These are phyloP conservation scores for Pythium phragmitis DNA, from an alignment of 352 stramenopile species.

Conservation along the genomic window DNA sequence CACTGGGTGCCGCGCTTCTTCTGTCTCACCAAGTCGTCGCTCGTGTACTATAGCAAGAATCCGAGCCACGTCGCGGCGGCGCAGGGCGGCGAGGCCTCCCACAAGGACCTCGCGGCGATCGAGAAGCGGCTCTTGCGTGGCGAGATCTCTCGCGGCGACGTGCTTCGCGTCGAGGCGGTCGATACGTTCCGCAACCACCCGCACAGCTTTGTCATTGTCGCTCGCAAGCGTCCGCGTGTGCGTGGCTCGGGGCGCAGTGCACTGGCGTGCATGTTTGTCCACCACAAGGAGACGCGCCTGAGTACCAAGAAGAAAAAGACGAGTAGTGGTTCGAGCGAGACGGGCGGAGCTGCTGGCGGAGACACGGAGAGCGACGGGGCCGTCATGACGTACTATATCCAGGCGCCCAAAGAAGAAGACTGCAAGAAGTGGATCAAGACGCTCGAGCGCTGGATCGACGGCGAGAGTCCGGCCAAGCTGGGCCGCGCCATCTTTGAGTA, in stretches of 20 bases:
- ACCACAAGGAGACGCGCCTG: slow-evolving; percentile 63
- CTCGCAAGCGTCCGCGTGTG: slow-evolving; percentile 51
- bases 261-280: slow-evolving; percentile 45
- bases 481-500: slow-evolving; percentile 66
- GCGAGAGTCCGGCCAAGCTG: slow-evolving; percentile 48
- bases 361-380: slow-evolving; percentile 33
- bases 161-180: slow-evolving; percentile 56
- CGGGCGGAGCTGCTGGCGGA: slow-evolving; percentile 1
- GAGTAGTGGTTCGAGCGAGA: neutral
- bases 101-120: slow-evolving; percentile 44
- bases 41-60: slow-evolving; percentile 80
- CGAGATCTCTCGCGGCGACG: slow-evolving; percentile 56
- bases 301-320: slow-evolving; percentile 24
- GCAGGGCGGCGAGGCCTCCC: slow-evolving; percentile 23
- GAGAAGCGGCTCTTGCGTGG: slow-evolving; percentile 69
- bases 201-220: slow-evolving; percentile 62
- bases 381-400: slow-evolving; percentile 69
- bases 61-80: slow-evolving; percentile 23
- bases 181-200: slow-evolving; percentile 63
- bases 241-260: slow-evolving; percentile 22
- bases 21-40: slow-evolving; percentile 51
- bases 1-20: slow-evolving; percentile 71
- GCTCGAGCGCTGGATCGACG: slow-evolving; percentile 73
- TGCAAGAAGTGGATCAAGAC: slow-evolving; percentile 70
- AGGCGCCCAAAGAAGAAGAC: slow-evolving; percentile 59